A percentile compares a stretch with the other conserved stretches of the same genome.
These are phyloP conservation scores for Capsella rubella DNA, from an alignment of 441 rosid genomes.

Conservation along the genomic window DNA sequence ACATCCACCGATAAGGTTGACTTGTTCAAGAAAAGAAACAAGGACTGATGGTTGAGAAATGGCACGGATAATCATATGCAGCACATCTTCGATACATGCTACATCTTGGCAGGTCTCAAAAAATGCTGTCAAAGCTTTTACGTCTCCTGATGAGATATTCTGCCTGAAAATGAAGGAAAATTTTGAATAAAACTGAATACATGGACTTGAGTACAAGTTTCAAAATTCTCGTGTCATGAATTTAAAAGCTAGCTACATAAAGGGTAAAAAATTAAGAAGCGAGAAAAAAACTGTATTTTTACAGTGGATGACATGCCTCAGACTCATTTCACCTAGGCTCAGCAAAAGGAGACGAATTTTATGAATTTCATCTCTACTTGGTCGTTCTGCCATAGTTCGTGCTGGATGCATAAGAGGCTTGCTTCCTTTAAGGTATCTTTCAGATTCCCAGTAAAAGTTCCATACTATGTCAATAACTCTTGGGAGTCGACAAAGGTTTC, in stretches of 20 bases:
- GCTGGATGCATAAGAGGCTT: slow-evolving; percentile 86
- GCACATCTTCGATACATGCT: slow-evolving; percentile 92
- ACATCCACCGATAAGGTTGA: slow-evolving; percentile 84
- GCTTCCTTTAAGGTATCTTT: slow-evolving; percentile 78
- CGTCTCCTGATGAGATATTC: slow-evolving; percentile 68
- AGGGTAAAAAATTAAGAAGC: slow-evolving; percentile 22
- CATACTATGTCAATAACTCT: slow-evolving; percentile 82
- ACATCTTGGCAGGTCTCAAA: slow-evolving; percentile 94
- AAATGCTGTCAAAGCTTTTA: slow-evolving; percentile 81
- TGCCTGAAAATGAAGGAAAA: slow-evolving; percentile 64
- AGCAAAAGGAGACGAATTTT: slow-evolving; percentile 96
- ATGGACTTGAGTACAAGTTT: slow-evolving; percentile 26
- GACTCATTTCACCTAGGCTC: slow-evolving; percentile 99
- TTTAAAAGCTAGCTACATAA: slow-evolving; percentile 28
- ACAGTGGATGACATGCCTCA: slow-evolving; percentile 67
- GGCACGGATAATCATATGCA: slow-evolving; percentile 96
- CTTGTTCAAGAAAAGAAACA: slow-evolving; percentile 89
- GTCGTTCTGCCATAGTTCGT: slow-evolving; percentile 78
- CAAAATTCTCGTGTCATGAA: slow-evolving; percentile 18
- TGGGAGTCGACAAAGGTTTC: slow-evolving; percentile 85
- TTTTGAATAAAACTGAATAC: slow-evolving; percentile 24
- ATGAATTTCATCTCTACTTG: slow-evolving; percentile 84
- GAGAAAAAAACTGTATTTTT: slow-evolving; percentile 24
- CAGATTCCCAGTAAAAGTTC: slow-evolving; percentile 89
- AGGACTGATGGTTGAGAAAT: slow-evolving; percentile 81